phyloP scores from a whole-genome alignment of 1,139 yeast genomes.

The Pneumocystis oryctolagi region DNA sequence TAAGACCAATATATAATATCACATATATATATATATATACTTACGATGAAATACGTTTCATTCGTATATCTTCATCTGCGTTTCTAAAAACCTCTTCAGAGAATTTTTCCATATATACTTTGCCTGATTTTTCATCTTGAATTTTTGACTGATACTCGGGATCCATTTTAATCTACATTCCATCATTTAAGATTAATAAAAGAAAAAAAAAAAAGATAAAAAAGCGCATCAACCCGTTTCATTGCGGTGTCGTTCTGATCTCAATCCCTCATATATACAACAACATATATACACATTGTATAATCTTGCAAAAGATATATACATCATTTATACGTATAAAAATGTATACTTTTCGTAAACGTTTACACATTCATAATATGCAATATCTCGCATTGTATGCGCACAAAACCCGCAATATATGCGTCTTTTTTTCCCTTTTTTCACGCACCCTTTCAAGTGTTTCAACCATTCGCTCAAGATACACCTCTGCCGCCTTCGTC shows the following conservation, averaged over 20 bases:
- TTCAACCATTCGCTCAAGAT: conserved; percentile 4
- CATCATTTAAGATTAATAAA: too few relatives aligned
- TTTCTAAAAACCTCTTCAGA: conserved; percentile 46
- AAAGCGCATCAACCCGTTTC: neutral
- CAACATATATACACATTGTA: conserved; percentile 66
- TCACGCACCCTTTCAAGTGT: neutral
- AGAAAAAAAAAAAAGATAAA: too few relatives aligned
- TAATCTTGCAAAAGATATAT: conserved; percentile 43
- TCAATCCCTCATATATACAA: conserved; percentile 22
- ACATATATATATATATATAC: neutral
- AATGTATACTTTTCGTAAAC: too few relatives aligned
- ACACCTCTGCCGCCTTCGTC: conserved; percentile 1
- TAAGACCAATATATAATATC: too few relatives aligned
- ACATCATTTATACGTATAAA: too few relatives aligned
- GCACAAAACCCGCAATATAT: too few relatives aligned
- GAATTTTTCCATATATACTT: conserved; percentile 46
- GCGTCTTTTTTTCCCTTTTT: neutral
- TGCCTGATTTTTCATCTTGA: conserved; percentile 41
- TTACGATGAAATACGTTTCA: conserved; percentile 18
- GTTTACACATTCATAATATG: neutral
- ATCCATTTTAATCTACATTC: conserved; percentile 14
- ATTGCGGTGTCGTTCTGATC: neutral
- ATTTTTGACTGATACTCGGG: conserved; percentile 34
- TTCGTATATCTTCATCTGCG: conserved; percentile 32
- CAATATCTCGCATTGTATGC: neutral